Evolutionary conservation across 306 rosid genomes (phyloP).

Genomic region (Comarum palustre): DNA sequence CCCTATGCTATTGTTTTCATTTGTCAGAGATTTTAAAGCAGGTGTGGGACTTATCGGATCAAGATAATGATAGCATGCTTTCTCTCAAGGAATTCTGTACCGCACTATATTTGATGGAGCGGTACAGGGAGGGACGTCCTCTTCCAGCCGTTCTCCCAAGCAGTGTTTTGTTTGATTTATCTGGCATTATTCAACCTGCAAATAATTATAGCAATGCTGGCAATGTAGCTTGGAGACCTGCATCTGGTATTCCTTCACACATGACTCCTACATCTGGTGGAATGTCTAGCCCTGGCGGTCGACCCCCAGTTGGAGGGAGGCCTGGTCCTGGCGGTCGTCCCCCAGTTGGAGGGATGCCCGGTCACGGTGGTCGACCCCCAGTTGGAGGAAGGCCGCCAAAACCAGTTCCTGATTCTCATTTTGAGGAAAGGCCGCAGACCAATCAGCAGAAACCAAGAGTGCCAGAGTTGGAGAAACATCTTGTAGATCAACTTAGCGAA

Average conservation of each 20-base stretch:
- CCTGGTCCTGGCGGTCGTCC: conserved; percentile 55
- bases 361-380: conserved; percentile 47
- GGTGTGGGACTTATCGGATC: conserved; percentile 99
- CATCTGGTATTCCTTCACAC: conserved; percentile 51
- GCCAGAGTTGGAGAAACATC: conserved; percentile 82
- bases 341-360: conserved; percentile 51
- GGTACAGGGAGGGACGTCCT: conserved; percentile 81
- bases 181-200: conserved; percentile 53
- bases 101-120: conserved; percentile 93
- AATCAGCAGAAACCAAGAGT: conserved; percentile 59
- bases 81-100: conserved; percentile 93
- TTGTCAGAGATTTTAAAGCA: conserved; percentile 90
- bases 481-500: conserved; percentile 75
- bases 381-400: conserved; percentile 62
- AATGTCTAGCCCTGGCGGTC: conserved; percentile 48
- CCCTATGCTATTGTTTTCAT: conserved; percentile 36
- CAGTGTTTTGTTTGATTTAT: conserved; percentile 62
- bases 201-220: conserved; percentile 38
- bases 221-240: conserved; percentile 61
- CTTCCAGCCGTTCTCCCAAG: conserved; percentile 82
- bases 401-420: conserved; percentile 47
- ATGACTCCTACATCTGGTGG: conserved; percentile 47
- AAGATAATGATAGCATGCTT: conserved; percentile 98
- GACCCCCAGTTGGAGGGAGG: conserved; percentile 44
- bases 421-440: conserved; percentile 58